A percentile compares a stretch with the other conserved stretches of the same genome.
phyloP scores from a whole-genome alignment of 495 filamentous ascomycete species.

The Penicillium waksmanii region DNA sequence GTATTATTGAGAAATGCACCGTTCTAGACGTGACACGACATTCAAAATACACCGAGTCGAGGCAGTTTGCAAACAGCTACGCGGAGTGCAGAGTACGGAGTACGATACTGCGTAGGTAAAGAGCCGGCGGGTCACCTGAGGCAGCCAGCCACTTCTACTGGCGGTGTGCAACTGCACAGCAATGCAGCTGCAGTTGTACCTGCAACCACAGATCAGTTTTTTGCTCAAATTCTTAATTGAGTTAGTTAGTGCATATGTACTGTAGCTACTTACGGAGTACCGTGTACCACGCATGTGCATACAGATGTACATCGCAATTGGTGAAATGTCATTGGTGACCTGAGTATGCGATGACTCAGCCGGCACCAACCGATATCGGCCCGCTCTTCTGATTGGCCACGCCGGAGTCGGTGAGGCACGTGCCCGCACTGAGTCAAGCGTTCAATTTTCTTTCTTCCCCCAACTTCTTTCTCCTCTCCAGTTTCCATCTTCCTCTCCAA shows the following conservation, averaged over 20 bases:
- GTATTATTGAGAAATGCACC: background rate
- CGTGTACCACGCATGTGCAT: too few species aligned
- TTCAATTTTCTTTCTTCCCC: constrained; percentile 29
- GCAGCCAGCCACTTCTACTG: background rate
- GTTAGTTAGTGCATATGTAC: background rate
- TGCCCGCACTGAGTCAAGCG: constrained; percentile 36
- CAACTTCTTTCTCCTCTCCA: constrained; percentile 26
- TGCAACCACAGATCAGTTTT: background rate
- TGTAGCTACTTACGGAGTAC: background rate
- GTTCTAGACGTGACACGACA: background rate
- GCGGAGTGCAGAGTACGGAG: too few species aligned
- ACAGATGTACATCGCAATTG: background rate
- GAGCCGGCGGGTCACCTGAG: too few species aligned
- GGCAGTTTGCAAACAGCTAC: background rate
- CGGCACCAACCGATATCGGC: constrained; percentile 19
- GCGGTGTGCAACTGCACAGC: constrained; percentile 1
- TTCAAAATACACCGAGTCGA: background rate
- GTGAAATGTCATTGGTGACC: background rate
- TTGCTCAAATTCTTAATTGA: background rate
- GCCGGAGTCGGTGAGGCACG: constrained; percentile 40
- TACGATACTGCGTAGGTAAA: too few species aligned
- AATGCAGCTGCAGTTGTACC: constrained; percentile 1
- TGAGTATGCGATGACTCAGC: background rate
- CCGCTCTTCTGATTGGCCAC: constrained; percentile 35
- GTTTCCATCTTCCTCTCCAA: constrained; percentile 12